Base-by-base conservation (phyloP, 768 basidiomycete species). In the Mrakia hoshinonis region DNA sequence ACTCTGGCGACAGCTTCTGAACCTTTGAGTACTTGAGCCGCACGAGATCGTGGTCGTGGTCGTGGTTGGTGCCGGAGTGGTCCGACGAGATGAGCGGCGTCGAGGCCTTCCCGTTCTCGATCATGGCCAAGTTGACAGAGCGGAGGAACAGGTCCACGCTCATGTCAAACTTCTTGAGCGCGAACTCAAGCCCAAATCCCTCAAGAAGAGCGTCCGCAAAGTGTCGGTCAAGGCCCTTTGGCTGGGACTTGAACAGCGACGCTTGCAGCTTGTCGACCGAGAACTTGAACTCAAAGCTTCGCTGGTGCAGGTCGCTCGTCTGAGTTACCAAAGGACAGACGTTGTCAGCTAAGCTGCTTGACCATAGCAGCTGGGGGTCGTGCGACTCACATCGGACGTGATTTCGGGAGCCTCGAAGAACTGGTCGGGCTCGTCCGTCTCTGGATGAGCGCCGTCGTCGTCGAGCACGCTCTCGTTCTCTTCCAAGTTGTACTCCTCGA, bases 1-100 rank as follows among this genome's bases (percentile, higher is more conserved):
- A 97, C 75, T 95, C 90, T 0, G 96, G 93, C 4, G 93, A 94
- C 34, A 85, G 83, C 75, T 84, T 86, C 78, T 97, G 89, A 0
- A 88, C 89, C 51, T 90, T 86, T 34, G 82, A 81, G 77, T 98
- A 99, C 13, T 85, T 83, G 58, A 99, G 85, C 24, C 82, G 85
- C 51, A 99, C 83, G 22, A 99, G 85, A 73, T 93, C 87, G 68
- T 83, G 81, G 1, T 61, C 46, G 24, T 78, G 77, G 29, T 74
- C 66, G 26, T 72, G 65, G n/a, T 43, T 48, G 47, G 65, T 31
- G 26, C 75, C 75, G 3, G 43, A 24, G 24, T 70, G 55, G 18
- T 70, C 70, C 13, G 62, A 75, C 68, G 67, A 13, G 77, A 79
- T 4, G 75, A 76, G 34, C 76, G 71, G 31, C 76, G 61, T 47